phyloP scores from a whole-genome alignment of 192 early-diverging fungal genomes.

The Spizellomyces punctatus region DNA sequence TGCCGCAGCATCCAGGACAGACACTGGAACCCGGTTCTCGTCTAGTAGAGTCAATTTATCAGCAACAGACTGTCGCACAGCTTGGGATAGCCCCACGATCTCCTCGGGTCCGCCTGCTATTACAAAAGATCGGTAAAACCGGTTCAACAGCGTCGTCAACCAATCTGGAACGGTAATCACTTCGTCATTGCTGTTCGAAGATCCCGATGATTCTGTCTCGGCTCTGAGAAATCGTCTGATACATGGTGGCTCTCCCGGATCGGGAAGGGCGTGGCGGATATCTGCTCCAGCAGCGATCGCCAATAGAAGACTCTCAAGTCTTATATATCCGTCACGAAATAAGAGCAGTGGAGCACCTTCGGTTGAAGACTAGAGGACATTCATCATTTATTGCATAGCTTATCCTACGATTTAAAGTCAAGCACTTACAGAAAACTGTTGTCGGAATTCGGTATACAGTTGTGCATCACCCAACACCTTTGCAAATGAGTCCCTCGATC shows the following conservation, averaged over 20 bases:
- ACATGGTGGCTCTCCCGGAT: background rate
- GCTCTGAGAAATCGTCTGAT: background rate
- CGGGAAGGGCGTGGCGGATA: constrained; percentile 1
- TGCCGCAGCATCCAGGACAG: background rate
- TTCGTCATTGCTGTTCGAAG: background rate
- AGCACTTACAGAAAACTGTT: background rate
- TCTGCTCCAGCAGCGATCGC: constrained; percentile 10
- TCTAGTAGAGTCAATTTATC: background rate
- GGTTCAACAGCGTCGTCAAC: constrained; percentile 22
- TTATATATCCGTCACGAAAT: constrained; percentile 21
- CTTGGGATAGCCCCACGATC: background rate
- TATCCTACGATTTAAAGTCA: too few relatives aligned
- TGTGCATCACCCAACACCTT: constrained; percentile 1
- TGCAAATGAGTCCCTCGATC: constrained; percentile 5
- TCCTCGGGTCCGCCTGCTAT: constrained; percentile 16
- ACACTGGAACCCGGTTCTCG: background rate
- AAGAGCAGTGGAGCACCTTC: constrained; percentile 8
- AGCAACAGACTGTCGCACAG: background rate
- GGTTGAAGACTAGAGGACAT: too few relatives aligned
- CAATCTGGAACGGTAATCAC: constrained; percentile 17
- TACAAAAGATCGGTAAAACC: constrained; percentile 24
- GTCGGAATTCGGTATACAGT: constrained; percentile 10
- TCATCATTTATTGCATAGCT: too few relatives aligned
- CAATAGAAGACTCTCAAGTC: constrained; percentile 1
- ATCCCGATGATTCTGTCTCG: background rate